Percentiles rank a stretch among this genome's conserved stretches.
phyloP scores from a whole-genome alignment of 108 stramenopile genomes.

The Cyclotella atomus region DNA sequence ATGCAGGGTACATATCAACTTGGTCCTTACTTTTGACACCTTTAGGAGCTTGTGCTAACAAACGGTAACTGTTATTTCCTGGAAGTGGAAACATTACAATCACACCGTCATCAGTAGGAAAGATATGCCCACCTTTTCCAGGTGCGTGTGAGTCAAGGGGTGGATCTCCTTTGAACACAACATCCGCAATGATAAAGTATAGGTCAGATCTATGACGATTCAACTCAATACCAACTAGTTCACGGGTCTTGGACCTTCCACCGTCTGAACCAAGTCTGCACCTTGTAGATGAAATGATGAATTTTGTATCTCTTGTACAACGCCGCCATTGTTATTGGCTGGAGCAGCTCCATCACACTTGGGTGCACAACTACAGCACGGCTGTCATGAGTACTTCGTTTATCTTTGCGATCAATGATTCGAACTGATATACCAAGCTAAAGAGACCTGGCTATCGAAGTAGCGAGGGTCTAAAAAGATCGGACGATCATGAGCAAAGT shows the following conservation, averaged over 20 bases:
- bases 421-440: conserved; percentile 5
- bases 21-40: background rate
- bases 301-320: background rate
- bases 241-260: conserved; percentile 6
- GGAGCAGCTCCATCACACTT: conserved; percentile 10
- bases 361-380: conserved; percentile 13
- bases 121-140: background rate
- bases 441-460: background rate
- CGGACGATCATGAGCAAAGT: background rate
- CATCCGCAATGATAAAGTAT: conserved; percentile 10
- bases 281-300: background rate
- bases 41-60: conserved; percentile 5
- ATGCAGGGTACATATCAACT: background rate
- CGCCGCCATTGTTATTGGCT: background rate
- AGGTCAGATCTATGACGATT: background rate
- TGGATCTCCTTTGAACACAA: background rate
- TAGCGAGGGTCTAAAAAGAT: background rate
- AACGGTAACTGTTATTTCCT: background rate
- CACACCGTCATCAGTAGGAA: background rate
- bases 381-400: conserved; percentile 7
- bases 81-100: conserved; percentile 12
- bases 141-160: conserved; percentile 1
- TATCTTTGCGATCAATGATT: conserved; percentile 12
- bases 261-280: conserved; percentile 21
- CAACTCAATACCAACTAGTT: conserved; percentile 7